These are phyloP conservation scores for Annulohypoxylon stygium DNA, from an alignment of 495 filamentous ascomycete genomes.

Conservation along the genomic window DNA sequence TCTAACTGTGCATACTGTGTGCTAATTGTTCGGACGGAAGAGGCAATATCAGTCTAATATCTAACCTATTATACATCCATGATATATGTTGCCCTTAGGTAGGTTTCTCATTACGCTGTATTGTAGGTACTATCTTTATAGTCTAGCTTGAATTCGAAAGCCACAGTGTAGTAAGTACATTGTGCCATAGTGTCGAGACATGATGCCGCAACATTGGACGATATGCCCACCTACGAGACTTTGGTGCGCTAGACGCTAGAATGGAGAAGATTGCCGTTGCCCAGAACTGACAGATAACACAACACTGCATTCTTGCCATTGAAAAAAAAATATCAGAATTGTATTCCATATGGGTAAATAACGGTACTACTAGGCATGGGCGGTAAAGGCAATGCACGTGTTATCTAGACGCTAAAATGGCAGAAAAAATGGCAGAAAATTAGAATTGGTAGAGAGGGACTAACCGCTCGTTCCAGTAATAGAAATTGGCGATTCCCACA, in stretches of 20 bases:
- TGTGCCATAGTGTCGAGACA: no score
- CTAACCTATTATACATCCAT: no score
- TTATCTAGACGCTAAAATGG: conserved; percentile 27
- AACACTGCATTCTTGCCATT: background rate
- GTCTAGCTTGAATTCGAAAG: no score
- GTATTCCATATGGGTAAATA: conserved; percentile 24
- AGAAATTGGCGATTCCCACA: conserved; percentile 45
- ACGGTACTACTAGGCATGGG: conserved; percentile 13
- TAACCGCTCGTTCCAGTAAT: conserved; percentile 26
- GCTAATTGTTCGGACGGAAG: no score
- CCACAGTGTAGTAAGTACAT: no score
- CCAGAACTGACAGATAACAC: background rate
- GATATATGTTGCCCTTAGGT: no score
- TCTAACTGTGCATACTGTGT: no score
- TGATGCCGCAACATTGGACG: background rate
- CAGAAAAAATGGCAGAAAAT: conserved; percentile 13
- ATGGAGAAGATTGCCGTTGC: background rate
- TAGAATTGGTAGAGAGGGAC: conserved; percentile 22
- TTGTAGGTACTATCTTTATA: no score
- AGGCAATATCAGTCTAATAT: no score
- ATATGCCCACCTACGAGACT: background rate
- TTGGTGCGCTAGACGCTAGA: background rate
- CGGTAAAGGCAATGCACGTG: conserved; percentile 42
- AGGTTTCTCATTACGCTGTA: no score
- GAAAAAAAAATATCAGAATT: background rate